Base-by-base conservation (phyloP, 2,329 filamentous ascomycete species). In the Aspergillus sp. region DNA sequence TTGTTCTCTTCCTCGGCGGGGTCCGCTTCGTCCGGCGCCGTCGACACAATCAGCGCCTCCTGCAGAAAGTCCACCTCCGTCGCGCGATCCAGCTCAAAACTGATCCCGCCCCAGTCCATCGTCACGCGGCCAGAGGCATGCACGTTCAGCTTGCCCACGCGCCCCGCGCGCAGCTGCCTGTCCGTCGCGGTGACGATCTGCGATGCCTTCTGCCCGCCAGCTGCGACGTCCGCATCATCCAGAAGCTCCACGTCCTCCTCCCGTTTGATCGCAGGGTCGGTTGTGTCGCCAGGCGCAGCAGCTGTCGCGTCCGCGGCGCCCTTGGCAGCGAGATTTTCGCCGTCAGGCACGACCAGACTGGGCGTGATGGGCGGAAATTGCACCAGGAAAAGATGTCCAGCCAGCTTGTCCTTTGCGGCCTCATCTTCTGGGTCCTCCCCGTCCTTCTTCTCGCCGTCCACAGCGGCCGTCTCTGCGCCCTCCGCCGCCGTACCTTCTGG, bases 351-450 rank as follows among this genome's bases (percentile, higher is more conserved):
- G 33, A 73, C 60, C 20, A 86, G 76, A 53, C 80, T 79, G 4
- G 84, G 84, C 3, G 85, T 79, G 52, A 84, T 75, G 0, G 84
- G 82, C 11, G 84, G 84, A 60, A 86, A 80, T 65, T 86, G 84
- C 65, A 86, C 82, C 47, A 86, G 74, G 64, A 86, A 86, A 49
- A 84, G 75, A 52, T 80, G 78, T 49, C 83, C 79, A 33, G 79
- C 70, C 16, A 77, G 73, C 40, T 73, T 72, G 47, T 72, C 76
- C 60, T 72, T 61, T 10, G 46, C 47, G 24, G 71, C 65, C 20
- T 65, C 63, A 40, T 61, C 67, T n/a, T 56, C 57, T 17, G 65
- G 53, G 20, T 62, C 56, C 30, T 60, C 58, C n/a, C 56, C 49
- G 10, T 59, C 62, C 45, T 61, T 54, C 13, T 60, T 53, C 9